These are phyloP conservation scores for Discostella stelligera DNA, from an alignment of 352 stramenopile species.

Conservation along the genomic window DNA sequence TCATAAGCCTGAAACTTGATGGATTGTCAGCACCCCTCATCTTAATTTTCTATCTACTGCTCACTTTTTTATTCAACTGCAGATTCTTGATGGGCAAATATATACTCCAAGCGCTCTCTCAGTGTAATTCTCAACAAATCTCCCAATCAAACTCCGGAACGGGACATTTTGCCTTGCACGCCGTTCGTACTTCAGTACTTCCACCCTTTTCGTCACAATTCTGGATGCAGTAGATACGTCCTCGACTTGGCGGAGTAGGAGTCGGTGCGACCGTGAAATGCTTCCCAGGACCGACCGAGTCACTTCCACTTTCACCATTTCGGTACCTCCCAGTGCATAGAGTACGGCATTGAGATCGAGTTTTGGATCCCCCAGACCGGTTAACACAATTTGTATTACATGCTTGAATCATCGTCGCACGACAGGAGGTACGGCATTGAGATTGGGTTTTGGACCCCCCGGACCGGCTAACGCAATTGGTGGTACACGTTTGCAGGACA, in stretches of 20 bases:
- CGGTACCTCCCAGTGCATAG: not conserved
- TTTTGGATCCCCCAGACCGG: not conserved
- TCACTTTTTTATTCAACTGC: no score
- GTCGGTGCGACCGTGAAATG: not conserved
- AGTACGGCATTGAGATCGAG: not conserved
- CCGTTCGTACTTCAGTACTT: not conserved
- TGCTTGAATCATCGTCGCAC: not conserved
- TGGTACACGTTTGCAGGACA: not conserved
- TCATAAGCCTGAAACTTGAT: no score
- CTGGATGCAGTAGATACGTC: not conserved
- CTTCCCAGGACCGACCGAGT: not conserved
- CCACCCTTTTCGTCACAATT: not conserved
- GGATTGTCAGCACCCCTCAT: no score
- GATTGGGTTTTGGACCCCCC: not conserved
- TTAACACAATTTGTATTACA: not conserved
- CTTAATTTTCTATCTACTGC: no score
- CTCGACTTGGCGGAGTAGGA: not conserved
- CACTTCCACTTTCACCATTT: not conserved
- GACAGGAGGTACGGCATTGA: not conserved
- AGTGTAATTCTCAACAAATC: not conserved
- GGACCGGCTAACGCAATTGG: not conserved
- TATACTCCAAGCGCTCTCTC: no score
- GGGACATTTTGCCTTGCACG: not conserved
- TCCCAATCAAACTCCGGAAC: not conserved
- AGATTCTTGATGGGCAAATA: no score